These are phyloP conservation scores for Erigeron philadelphicus DNA, from an alignment of 140 eudicot genomes.

Conservation along the genomic window DNA sequence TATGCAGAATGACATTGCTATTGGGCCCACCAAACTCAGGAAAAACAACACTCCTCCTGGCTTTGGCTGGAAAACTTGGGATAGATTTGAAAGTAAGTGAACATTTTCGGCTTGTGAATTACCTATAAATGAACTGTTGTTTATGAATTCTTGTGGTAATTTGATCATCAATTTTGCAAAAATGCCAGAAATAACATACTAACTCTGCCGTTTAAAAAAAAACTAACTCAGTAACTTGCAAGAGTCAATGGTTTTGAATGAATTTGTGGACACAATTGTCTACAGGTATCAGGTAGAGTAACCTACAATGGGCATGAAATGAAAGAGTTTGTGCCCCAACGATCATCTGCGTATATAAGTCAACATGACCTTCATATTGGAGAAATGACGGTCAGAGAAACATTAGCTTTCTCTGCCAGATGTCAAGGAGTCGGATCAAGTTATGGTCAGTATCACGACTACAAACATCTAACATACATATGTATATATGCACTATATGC, in stretches of 20 bases:
- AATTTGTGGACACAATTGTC: slow-evolving; percentile 4
- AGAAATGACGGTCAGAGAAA: slow-evolving; percentile 68
- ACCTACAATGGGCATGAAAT: slow-evolving; percentile 63
- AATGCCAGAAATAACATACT: no score
- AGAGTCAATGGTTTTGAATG: neutral
- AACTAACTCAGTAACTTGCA: neutral
- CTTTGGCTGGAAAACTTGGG: slow-evolving; percentile 65
- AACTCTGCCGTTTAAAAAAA: neutral
- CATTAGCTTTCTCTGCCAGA: slow-evolving; percentile 67
- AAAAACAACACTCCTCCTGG: slow-evolving; percentile 57
- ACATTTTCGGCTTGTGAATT: neutral
- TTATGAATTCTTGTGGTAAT: neutral
- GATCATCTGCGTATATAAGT: slow-evolving; percentile 68
- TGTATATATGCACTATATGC: neutral
- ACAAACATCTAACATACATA: neutral
- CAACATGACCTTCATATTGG: slow-evolving; percentile 67
- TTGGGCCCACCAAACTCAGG: slow-evolving; percentile 73
- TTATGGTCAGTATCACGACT: slow-evolving; percentile 43
- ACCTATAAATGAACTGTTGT: no score
- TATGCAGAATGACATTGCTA: slow-evolving; percentile 54
- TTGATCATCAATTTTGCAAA: no score
- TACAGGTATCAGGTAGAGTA: slow-evolving; percentile 54
- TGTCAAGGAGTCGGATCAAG: slow-evolving; percentile 70
- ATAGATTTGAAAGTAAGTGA: slow-evolving; percentile 50
- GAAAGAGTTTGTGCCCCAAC: slow-evolving; percentile 62